Evolutionary conservation across 139 green algal species (phyloP).

Genomic region (Chlamydomonas schloesseri): DNA sequence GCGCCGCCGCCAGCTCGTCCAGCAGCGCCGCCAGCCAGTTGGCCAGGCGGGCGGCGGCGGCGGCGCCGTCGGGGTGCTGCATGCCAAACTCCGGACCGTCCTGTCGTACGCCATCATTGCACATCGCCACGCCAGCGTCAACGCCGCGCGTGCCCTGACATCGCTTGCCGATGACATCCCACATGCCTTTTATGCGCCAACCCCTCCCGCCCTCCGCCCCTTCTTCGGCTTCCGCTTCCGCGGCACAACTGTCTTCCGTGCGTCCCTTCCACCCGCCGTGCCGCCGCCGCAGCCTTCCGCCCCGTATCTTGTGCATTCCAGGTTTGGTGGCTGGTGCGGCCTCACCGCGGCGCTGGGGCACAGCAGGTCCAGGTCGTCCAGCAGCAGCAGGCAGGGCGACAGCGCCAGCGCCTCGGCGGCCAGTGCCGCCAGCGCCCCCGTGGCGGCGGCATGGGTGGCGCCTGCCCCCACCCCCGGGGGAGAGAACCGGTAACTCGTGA

Average conservation of each 20-base stretch:
- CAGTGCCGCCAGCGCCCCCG: constrained; percentile 39
- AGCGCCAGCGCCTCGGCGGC: constrained; percentile 63
- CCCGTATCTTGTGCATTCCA: too few species aligned
- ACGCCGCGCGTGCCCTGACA: neutral
- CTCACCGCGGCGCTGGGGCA: constrained; percentile 49
- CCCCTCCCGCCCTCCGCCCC: neutral
- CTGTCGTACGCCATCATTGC: neutral
- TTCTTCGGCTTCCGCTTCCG: neutral
- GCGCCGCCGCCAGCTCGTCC: constrained; percentile 33
- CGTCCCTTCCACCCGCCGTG: too few species aligned
- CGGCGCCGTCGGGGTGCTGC: constrained; percentile 35
- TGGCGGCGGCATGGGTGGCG: constrained; percentile 5
- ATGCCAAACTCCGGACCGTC: constrained; percentile 41
- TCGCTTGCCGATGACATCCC: too few species aligned
- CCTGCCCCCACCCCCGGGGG: neutral
- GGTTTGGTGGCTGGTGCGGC: too few species aligned
- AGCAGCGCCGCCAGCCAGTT: constrained; percentile 51
- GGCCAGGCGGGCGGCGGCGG: constrained; percentile 19
- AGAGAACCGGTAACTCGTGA: neutral
- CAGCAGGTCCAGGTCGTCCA: constrained; percentile 89
- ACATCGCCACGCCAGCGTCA: neutral
- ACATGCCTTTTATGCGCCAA: neutral
- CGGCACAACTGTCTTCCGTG: too few species aligned
- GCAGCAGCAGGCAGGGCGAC: constrained; percentile 80
- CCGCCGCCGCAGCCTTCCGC: too few species aligned